Base-by-base conservation (phyloP, 768 basidiomycete species). In the Melanogaster broomeanus region DNA sequence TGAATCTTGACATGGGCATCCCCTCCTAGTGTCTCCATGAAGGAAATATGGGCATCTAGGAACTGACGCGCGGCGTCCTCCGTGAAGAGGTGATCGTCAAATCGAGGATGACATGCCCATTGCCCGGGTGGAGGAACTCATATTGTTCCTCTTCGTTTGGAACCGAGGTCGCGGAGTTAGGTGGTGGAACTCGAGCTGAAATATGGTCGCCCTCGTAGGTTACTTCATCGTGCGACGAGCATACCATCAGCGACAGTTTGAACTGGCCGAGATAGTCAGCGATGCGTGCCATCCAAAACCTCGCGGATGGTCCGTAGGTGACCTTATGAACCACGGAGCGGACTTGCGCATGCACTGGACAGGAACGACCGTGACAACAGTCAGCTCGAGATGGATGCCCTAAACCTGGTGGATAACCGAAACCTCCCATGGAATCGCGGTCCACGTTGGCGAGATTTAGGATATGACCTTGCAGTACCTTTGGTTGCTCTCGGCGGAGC, bases 281-380 rank as follows among this genome's bases (percentile, higher is more conserved):
- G 53, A 67, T 7, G 5, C 13, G 41, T 52, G 63, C 65, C 65
- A 9, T 67, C 63, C 53, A 67, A 42, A 12, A 67, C 43, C 37
- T 67, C 65, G 25, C 65, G 64, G 25, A 67, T 56, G 30, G 56
- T 46, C 53, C 65, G 67, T 19, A 67, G 59, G 21, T 66, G 66
- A 16, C 28, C 50, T 56, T 58, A 67, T 56, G 48, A 67, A 67
- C 50, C 49, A 43, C 13, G 65, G 65, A 35, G 61, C 63, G 18
- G 65, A 63, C 40, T 57, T 67, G 49, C 63, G 63, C 65, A 67
- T 67, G 52, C 67, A 67, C n/a, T n/a, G n/a, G 34, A 65, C 40
- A 3, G 65, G 65, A 18, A 67, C 63, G 16, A 67, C 61, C 61
- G 63, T 64, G 40, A 67, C 61, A 0, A 37, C n/a, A 15, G 51